A percentile compares a stretch with the other conserved stretches of the same genome.
phyloP scores from a whole-genome alignment of 1,284 basidiomycete species.

The Trichosporon coremiiforme region DNA sequence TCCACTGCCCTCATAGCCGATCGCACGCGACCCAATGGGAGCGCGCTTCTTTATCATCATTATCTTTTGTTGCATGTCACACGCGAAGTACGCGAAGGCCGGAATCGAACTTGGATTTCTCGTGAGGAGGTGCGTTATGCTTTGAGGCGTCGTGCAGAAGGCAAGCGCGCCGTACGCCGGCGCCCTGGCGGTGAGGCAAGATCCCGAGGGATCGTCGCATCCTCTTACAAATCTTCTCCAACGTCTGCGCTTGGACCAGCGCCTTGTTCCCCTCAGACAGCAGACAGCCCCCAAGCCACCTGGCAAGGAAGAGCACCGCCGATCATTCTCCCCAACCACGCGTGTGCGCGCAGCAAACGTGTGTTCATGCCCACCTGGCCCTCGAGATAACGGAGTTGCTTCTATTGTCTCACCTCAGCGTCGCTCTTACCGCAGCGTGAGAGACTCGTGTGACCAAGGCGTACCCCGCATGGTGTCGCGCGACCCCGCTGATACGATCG shows the following conservation, averaged over 20 bases:
- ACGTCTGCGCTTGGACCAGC: neutral
- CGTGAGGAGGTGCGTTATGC: neutral
- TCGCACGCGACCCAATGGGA: neutral
- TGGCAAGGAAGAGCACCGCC: neutral
- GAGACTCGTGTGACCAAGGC: neutral
- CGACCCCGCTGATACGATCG: neutral
- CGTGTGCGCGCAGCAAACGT: neutral
- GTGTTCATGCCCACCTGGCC: neutral
- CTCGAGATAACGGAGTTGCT: neutral
- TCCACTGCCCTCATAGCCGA: neutral
- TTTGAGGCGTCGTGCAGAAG: neutral
- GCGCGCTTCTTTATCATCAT: slow-evolving; percentile 9
- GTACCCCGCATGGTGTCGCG: neutral
- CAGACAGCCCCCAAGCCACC: neutral
- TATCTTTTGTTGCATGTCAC: slow-evolving; percentile 10
- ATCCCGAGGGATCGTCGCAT: slow-evolving; percentile 3
- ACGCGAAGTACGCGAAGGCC: neutral
- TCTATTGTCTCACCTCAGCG: neutral
- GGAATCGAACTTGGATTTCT: neutral
- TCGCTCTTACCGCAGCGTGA: neutral
- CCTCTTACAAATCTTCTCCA: neutral
- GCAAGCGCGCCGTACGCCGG: no score
- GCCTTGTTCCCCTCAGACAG: neutral
- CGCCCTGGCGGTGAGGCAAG: neutral
- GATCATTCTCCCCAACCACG: neutral